These are phyloP conservation scores for Aspergillus fructus DNA, from an alignment of 2,329 filamentous ascomycete species.

Conservation along the genomic window DNA sequence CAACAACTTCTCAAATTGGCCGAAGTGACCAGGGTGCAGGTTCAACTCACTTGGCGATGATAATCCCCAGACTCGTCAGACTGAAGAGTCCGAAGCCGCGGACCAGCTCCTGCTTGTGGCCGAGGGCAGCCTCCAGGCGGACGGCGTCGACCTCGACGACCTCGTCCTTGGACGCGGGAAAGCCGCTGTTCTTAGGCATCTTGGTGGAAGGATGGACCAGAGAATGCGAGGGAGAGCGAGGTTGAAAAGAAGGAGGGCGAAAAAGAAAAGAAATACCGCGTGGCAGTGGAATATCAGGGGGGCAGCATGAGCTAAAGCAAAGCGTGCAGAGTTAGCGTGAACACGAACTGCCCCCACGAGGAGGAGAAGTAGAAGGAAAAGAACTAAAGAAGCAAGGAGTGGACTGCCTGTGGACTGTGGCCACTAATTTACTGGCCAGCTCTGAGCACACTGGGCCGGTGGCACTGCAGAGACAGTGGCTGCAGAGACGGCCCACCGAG, in stretches of 20 bases:
- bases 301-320: no score
- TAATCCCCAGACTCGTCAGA: slow-evolving; percentile 57
- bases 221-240: neutral
- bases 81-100: slow-evolving; percentile 59
- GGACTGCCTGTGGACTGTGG: no score
- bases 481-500: no score
- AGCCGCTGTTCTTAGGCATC: neutral
- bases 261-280: neutral
- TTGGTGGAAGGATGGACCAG: neutral
- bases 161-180: neutral
- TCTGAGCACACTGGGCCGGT: no score
- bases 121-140: slow-evolving; percentile 34
- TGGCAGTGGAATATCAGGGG: no score
- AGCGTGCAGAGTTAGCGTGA: no score
- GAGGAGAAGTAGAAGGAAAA: no score
- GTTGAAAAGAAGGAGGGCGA: neutral
- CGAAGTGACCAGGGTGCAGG: neutral
- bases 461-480: no score
- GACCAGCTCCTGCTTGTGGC: slow-evolving; percentile 59
- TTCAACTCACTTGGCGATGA: slow-evolving; percentile 44
- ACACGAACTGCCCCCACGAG: no score
- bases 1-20: neutral
- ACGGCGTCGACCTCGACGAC: slow-evolving; percentile 20
- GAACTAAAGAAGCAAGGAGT: no score
- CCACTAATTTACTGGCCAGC: no score